Conservation (phyloP, 331 rosid species). For the Stylosanthes scabra region DNA sequence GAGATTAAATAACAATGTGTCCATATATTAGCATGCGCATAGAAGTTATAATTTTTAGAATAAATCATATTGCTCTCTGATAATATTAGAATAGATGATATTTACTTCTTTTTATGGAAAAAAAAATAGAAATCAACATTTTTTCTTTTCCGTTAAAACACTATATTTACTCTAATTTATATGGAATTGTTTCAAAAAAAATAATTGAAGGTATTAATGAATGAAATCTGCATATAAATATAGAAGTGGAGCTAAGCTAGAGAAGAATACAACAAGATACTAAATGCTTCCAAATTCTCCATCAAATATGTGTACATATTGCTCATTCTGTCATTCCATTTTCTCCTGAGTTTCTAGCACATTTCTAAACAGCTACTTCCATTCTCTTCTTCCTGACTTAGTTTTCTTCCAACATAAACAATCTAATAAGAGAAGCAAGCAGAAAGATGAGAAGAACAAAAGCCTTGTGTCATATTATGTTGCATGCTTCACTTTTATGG, state of each 20-base stretch:
- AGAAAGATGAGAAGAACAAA: background rate
- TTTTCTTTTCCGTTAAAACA: too few relatives aligned
- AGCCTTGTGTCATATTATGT: conserved; percentile 9
- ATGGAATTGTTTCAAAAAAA: too few relatives aligned
- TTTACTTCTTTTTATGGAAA: too few relatives aligned
- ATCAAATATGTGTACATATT: background rate
- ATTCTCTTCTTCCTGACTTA: background rate
- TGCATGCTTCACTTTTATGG: background rate
- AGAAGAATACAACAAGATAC: too few relatives aligned
- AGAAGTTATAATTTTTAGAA: too few relatives aligned
- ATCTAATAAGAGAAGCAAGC: background rate
- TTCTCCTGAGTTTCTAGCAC: background rate
- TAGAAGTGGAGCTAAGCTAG: background rate
- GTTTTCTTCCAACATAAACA: background rate
- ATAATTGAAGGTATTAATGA: background rate
- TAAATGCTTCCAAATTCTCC: background rate
- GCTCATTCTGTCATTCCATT: background rate
- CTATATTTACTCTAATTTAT: too few relatives aligned
- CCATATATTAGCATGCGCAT: background rate
- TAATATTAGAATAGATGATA: too few relatives aligned
- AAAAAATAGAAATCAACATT: too few relatives aligned
- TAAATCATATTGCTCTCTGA: too few relatives aligned
- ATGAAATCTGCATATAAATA: background rate
- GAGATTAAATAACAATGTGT: background rate
- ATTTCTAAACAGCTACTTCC: background rate